Percentiles rank a stretch among this genome's conserved stretches.
phyloP scores from a whole-genome alignment of 352 stramenopile genomes.

The Phytophthora sp. region DNA sequence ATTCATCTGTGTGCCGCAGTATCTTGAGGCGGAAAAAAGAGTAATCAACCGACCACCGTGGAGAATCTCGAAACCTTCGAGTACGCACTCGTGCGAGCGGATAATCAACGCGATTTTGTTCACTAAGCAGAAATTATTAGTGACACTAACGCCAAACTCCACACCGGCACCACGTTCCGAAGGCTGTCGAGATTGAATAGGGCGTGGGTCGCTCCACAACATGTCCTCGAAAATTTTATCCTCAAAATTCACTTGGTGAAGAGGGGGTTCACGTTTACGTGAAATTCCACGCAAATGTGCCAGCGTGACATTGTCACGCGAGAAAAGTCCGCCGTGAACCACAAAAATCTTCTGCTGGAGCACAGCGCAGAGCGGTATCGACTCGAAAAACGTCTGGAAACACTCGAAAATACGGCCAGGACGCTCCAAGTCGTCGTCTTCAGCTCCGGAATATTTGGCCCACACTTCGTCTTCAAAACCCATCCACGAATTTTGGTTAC shows the following conservation, averaged over 20 bases:
- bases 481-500: slow-evolving; percentile 94
- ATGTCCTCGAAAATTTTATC: slow-evolving; percentile 95
- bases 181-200: slow-evolving; percentile 75
- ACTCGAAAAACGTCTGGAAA: slow-evolving; percentile 88
- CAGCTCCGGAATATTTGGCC: slow-evolving; percentile 77
- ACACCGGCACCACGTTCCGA: slow-evolving; percentile 91
- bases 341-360: slow-evolving; percentile 94
- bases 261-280: slow-evolving; percentile 91
- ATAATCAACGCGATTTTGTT: slow-evolving; percentile 94
- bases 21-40: slow-evolving; percentile 92
- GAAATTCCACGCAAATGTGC: slow-evolving; percentile 90
- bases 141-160: slow-evolving; percentile 93
- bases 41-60: slow-evolving; percentile 91
- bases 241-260: slow-evolving; percentile 89
- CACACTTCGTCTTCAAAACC: slow-evolving; percentile 92
- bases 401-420: slow-evolving; percentile 63
- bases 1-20: slow-evolving; percentile 94
- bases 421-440: slow-evolving; percentile 58
- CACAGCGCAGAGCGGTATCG: slow-evolving; percentile 89
- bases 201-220: slow-evolving; percentile 92
- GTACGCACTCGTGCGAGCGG: slow-evolving; percentile 94
- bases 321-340: slow-evolving; percentile 94
- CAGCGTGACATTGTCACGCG: slow-evolving; percentile 91
- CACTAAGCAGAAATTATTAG: slow-evolving; percentile 93
- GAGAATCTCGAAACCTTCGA: slow-evolving; percentile 91